Conservation (phyloP, 106 monocot genomes). For the Allium sativum region DNA sequence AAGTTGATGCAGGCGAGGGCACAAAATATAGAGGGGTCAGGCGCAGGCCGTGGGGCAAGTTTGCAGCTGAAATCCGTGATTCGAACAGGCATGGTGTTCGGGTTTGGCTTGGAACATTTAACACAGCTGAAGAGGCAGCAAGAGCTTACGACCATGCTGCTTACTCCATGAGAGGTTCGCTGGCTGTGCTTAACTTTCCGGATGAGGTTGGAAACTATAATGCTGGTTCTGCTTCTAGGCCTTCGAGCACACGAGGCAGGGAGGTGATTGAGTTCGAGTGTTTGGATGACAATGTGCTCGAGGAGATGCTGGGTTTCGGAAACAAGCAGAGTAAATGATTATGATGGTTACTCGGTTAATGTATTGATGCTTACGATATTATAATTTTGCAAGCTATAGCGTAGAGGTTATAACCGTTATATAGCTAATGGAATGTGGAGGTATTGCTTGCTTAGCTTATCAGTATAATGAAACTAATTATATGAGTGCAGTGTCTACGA, state of each 20-base stretch:
- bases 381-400: too few relatives aligned
- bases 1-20: not conserved
- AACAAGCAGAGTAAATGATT: not conserved
- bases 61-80: not conserved
- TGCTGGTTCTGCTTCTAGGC: not conserved
- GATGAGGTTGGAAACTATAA: not conserved
- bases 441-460: too few relatives aligned
- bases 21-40: not conserved
- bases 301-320: conserved; percentile 21
- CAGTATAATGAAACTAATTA: too few relatives aligned
- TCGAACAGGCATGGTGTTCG: not conserved
- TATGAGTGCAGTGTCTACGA: too few relatives aligned
- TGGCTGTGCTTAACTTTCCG: not conserved
- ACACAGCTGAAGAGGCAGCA: not conserved
- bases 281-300: conserved; percentile 31
- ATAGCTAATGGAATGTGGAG: too few relatives aligned
- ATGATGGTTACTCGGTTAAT: too few relatives aligned
- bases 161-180: not conserved
- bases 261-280: conserved; percentile 40
- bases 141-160: not conserved
- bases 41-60: conserved; percentile 1
- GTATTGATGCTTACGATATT: too few relatives aligned
- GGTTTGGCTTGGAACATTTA: not conserved
- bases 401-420: too few relatives aligned
- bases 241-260: not conserved